Conservation (phyloP, 2,329 filamentous ascomycete species). For the Neopestalotiopsis sp. region DNA sequence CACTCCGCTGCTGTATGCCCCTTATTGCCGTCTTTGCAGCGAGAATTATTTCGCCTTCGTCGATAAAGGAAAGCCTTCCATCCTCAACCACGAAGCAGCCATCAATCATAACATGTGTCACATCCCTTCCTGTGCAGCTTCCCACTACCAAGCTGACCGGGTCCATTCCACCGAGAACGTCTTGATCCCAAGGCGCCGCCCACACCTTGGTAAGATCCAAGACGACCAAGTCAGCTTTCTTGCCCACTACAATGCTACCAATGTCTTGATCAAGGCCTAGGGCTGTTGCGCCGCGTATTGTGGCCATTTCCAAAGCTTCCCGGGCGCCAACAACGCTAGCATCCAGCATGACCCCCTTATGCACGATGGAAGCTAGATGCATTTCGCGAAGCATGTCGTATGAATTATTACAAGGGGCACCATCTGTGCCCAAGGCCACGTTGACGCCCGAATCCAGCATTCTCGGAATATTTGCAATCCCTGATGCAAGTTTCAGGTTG, state of each 20-base stretch:
- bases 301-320: slow-evolving; percentile 54
- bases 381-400: slow-evolving; percentile 59
- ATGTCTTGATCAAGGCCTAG: slow-evolving; percentile 46
- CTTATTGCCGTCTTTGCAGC: slow-evolving; percentile 17
- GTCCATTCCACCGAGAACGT: slow-evolving; percentile 16
- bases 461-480: slow-evolving; percentile 51
- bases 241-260: slow-evolving; percentile 33
- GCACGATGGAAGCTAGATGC: slow-evolving; percentile 54
- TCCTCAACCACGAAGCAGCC: slow-evolving; percentile 20
- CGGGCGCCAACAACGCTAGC: slow-evolving; percentile 49
- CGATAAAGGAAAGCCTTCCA: slow-evolving; percentile 10
- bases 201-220: slow-evolving; percentile 19
- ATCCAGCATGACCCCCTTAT: slow-evolving; percentile 47
- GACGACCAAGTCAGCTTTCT: slow-evolving; percentile 48
- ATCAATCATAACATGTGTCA: slow-evolving; percentile 21
- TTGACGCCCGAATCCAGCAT: slow-evolving; percentile 49
- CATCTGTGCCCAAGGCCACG: slow-evolving; percentile 55
- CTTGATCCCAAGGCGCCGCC: slow-evolving; percentile 20
- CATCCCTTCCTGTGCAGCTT: slow-evolving; percentile 21
- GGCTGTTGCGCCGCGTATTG: slow-evolving; percentile 53
- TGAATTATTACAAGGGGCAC: slow-evolving; percentile 56
- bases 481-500: slow-evolving; percentile 57
- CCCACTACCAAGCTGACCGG: slow-evolving; percentile 21
- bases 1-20: slow-evolving; percentile 21
- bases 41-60: slow-evolving; percentile 16